Evolutionary conservation across 2,329 filamentous ascomycete genomes (phyloP).

Genomic region (Pseudodiploospora longispora): DNA sequence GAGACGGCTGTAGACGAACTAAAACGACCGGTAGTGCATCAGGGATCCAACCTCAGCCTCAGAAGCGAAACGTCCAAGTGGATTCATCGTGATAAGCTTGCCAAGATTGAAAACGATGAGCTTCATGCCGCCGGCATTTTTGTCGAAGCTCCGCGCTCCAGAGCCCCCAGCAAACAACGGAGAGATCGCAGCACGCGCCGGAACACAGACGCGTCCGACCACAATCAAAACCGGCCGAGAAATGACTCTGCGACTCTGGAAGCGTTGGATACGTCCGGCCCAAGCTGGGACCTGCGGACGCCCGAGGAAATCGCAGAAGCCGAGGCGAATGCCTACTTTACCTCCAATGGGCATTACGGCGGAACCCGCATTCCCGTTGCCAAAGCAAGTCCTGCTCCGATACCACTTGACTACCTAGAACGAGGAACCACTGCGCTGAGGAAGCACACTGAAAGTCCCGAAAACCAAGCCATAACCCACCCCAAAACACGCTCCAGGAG

Average conservation of each 20-base stretch:
- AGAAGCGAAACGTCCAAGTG: conserved; percentile 61
- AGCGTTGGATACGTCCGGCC: conserved; percentile 31
- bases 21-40: conserved; percentile 16
- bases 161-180: conserved; percentile 43
- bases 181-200: conserved; percentile 29
- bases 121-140: conserved; percentile 70
- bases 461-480: conserved; percentile 51
- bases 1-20: conserved; percentile 17
- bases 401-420: conserved; percentile 63
- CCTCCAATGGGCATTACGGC: conserved; percentile 46
- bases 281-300: conserved; percentile 63
- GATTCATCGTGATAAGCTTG: conserved; percentile 81
- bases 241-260: conserved; percentile 39
- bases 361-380: conserved; percentile 82
- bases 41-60: conserved; percentile 17
- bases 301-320: conserved; percentile 69
- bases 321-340: conserved; percentile 43
- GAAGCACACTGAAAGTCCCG: conserved; percentile 44
- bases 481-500: conserved; percentile 62
- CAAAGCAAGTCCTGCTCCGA: conserved; percentile 68
- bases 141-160: conserved; percentile 37
- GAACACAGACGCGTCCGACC: conserved; percentile 23
- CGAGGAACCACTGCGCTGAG: conserved; percentile 62
- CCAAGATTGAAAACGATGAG: conserved; percentile 72
- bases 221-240: conserved; percentile 23